Conservation (phyloP, 805 yeast species). For the Cyberlindnera mississippiensis region DNA sequence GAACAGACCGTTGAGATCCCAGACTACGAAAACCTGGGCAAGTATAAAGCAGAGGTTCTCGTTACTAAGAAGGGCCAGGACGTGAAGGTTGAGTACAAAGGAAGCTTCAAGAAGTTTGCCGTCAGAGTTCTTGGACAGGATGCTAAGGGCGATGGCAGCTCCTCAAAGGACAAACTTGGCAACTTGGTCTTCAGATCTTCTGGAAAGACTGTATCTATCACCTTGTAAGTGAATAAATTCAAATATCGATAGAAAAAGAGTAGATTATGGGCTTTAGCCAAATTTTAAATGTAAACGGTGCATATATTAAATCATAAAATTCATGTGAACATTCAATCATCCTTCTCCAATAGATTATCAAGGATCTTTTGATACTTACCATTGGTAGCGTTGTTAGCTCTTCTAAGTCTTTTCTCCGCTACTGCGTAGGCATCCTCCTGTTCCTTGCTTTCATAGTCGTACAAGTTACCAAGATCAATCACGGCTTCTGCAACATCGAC, state of each 20-base stretch:
- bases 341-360: constrained; percentile 41
- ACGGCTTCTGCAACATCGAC: constrained; percentile 83
- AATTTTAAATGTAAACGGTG: too few species aligned
- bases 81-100: constrained; percentile 9
- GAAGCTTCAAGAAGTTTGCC: constrained; percentile 11
- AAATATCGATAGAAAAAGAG: too few species aligned
- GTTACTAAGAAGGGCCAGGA: constrained; percentile 9
- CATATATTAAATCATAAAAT: too few species aligned
- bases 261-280: too few species aligned
- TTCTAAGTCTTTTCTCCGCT: constrained; percentile 65
- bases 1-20: constrained; percentile 19
- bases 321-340: constrained; percentile 4
- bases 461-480: constrained; percentile 73
- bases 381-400: constrained; percentile 77
- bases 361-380: constrained; percentile 67
- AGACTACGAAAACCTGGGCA: constrained; percentile 12
- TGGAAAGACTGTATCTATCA: constrained; percentile 1
- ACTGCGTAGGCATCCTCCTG: constrained; percentile 62
- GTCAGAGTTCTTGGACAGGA: constrained; percentile 16
- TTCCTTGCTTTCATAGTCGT: constrained; percentile 57
- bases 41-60: constrained; percentile 11
- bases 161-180: constrained; percentile 14
- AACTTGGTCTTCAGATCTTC: constrained; percentile 11
- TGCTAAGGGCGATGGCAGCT: constrained; percentile 1
- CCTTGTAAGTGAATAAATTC: constrained; percentile 2